Percentiles rank a stretch among this genome's conserved stretches.
phyloP scores from a whole-genome alignment of 2,329 filamentous ascomycete genomes.

The Verticillium albo-atrum region DNA sequence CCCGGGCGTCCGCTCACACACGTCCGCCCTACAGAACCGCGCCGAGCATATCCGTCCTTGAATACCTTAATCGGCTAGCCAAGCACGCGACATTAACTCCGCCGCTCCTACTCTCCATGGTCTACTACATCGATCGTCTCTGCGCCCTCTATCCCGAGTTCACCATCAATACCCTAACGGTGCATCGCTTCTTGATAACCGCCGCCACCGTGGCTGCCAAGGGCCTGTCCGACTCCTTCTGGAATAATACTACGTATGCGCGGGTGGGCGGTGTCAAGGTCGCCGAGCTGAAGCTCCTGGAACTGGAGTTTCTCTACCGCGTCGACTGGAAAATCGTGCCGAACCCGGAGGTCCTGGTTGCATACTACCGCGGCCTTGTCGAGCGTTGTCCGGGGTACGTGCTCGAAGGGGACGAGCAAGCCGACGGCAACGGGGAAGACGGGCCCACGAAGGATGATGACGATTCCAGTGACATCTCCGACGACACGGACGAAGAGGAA shows the following conservation, averaged over 20 bases:
- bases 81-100: slow-evolving; percentile 91
- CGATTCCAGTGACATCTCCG: slow-evolving; percentile 22
- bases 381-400: slow-evolving; percentile 56
- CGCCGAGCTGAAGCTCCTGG: slow-evolving; percentile 82
- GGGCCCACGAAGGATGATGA: slow-evolving; percentile 25
- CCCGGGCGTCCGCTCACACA: neutral
- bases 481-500: slow-evolving; percentile 13
- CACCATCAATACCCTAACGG: slow-evolving; percentile 92
- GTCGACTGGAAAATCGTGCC: slow-evolving; percentile 98
- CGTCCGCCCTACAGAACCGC: slow-evolving; percentile 43
- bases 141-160: slow-evolving; percentile 92
- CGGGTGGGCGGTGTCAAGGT: slow-evolving; percentile 89
- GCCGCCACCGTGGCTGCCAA: slow-evolving; percentile 95
- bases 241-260: slow-evolving; percentile 97
- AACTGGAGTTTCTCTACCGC: slow-evolving; percentile 87
- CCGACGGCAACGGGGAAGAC: slow-evolving; percentile 1
- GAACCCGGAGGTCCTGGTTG: slow-evolving; percentile 85
- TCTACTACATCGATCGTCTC: slow-evolving; percentile 95
- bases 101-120: slow-evolving; percentile 94
- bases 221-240: slow-evolving; percentile 92
- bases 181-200: slow-evolving; percentile 95
- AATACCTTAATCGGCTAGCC: slow-evolving; percentile 89
- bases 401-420: slow-evolving; percentile 35
- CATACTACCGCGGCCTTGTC: slow-evolving; percentile 88
- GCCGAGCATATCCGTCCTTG: slow-evolving; percentile 88